A percentile compares a stretch with the other conserved stretches of the same genome.
Evolutionary conservation across 441 rosid genomes (phyloP).

Genomic region (Syzygium syzygioides): DNA sequence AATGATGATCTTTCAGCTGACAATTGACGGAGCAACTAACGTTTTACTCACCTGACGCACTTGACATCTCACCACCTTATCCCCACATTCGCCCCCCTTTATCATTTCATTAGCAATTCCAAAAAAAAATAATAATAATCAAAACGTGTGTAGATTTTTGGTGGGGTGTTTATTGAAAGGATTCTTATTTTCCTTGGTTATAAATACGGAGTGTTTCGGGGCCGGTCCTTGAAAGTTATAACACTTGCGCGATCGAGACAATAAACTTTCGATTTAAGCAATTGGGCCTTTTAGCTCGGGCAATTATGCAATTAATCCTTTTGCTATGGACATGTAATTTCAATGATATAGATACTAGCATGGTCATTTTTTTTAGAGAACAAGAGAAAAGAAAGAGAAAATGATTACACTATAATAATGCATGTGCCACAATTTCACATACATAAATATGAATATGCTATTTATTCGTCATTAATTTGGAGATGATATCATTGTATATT

Average conservation of each 20-base stretch:
- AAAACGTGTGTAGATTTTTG: neutral
- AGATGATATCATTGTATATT: neutral
- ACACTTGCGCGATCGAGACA: neutral
- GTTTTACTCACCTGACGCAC: constrained; percentile 36
- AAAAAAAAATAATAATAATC: neutral
- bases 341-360: neutral
- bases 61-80: constrained; percentile 29
- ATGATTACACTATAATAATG: neutral
- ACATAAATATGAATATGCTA: neutral
- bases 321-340: neutral
- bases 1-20: constrained; percentile 38
- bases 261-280: neutral
- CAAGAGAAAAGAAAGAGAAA: neutral
- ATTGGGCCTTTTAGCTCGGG: neutral
- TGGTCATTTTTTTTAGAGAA: neutral
- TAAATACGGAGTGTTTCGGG: neutral
- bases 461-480: neutral
- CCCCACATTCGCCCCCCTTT: constrained; percentile 20
- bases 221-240: neutral
- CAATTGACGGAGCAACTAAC: constrained; percentile 54
- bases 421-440: neutral
- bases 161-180: neutral
- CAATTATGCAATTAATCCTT: neutral
- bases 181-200: neutral
- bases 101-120: neutral